A percentile compares a stretch with the other conserved stretches of the same genome.
These are phyloP conservation scores for Baorangia bicolor DNA, from an alignment of 768 basidiomycete species.

Conservation along the genomic window DNA sequence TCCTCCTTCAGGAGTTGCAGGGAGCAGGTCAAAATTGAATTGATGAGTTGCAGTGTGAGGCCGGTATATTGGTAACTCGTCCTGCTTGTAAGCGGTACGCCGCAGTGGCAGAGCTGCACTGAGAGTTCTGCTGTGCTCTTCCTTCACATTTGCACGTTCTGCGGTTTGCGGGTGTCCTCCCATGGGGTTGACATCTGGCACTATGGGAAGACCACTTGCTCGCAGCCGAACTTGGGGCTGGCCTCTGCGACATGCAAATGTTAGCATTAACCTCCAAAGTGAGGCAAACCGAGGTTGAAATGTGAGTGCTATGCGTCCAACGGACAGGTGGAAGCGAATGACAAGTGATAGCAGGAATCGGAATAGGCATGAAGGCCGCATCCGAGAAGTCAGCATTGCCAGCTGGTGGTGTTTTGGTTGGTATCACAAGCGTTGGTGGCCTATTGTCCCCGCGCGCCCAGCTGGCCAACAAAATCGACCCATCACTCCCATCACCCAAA, in stretches of 20 bases:
- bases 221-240: not conserved
- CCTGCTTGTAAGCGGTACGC: not conserved
- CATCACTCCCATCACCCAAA: too few relatives aligned
- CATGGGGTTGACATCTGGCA: not conserved
- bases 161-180: not conserved
- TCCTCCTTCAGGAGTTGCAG: conserved; percentile 2
- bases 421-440: not conserved
- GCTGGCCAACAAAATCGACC: too few relatives aligned
- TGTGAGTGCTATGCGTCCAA: not conserved
- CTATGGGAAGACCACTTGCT: not conserved
- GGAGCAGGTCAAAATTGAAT: not conserved
- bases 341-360: conserved; percentile 4
- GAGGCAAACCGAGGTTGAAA: not conserved
- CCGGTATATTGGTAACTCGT: not conserved
- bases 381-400: not conserved
- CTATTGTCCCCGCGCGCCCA: too few relatives aligned
- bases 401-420: not conserved
- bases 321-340: not conserved
- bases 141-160: not conserved
- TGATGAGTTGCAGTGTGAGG: not conserved
- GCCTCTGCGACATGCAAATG: not conserved
- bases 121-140: not conserved
- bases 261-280: conserved; percentile 1
- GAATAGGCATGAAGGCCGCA: not conserved
- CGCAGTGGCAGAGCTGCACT: not conserved